phyloP scores from a whole-genome alignment of 1,284 basidiomycete genomes.

The Ganoderma resinaceum region DNA sequence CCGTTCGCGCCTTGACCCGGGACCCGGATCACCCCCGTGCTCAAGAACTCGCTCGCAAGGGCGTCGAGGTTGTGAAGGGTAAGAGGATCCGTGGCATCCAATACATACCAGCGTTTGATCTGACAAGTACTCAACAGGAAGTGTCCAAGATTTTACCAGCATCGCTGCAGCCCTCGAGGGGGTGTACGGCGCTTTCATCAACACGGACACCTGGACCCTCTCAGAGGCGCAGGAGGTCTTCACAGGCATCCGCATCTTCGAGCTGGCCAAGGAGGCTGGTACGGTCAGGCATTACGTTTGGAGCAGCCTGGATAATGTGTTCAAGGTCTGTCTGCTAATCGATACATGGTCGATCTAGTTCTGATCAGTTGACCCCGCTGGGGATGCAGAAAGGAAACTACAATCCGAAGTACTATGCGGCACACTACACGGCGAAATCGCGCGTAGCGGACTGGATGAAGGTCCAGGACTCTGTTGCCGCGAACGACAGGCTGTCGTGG shows the following conservation, averaged over 20 bases:
- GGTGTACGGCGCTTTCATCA: conserved; percentile 53
- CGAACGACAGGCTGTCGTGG: conserved; percentile 46
- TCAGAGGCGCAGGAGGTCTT: conserved; percentile 51
- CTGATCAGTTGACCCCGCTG: not conserved
- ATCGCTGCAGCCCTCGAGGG: conserved; percentile 47
- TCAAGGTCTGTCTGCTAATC: conserved; percentile 44
- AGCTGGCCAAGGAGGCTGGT: conserved; percentile 48
- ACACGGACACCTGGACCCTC: conserved; percentile 54
- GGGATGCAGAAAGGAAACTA: conserved; percentile 41
- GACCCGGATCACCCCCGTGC: conserved; percentile 46
- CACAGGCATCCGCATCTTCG: conserved; percentile 52
- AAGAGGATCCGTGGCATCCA: not conserved
- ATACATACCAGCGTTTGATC: not conserved
- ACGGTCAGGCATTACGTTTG: conserved; percentile 53
- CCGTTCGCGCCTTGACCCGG: conserved; percentile 54
- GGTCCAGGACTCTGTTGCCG: conserved; percentile 46
- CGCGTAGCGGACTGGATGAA: conserved; percentile 50
- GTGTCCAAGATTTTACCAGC: conserved; percentile 40
- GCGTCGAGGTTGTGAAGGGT: conserved; percentile 54
- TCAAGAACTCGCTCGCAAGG: conserved; percentile 43
- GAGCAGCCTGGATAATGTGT: conserved; percentile 52
- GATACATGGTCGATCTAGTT: not conserved
- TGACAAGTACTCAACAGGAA: conserved; percentile 16
- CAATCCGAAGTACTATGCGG: conserved; percentile 39
- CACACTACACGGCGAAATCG: conserved; percentile 47